A percentile compares a stretch with the other conserved stretches of the same genome.
Conservation (phyloP, 768 basidiomycete species). For the Lactarius psammicola region DNA sequence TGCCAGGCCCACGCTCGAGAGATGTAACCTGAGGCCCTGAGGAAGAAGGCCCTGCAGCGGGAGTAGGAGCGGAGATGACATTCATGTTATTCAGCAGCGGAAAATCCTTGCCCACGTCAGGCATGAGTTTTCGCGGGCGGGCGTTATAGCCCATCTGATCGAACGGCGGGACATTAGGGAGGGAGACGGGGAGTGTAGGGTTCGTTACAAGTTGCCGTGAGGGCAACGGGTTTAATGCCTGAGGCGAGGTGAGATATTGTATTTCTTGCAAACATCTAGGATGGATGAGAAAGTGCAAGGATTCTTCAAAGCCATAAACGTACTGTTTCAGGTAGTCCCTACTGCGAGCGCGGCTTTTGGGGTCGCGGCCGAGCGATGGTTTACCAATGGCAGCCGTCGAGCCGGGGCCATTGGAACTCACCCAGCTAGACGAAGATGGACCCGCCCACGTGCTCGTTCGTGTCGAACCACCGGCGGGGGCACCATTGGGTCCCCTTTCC, state of each 20-base stretch:
- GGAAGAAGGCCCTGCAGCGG: constrained; percentile 42
- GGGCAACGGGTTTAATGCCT: constrained; percentile 95
- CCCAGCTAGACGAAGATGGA: constrained; percentile 43
- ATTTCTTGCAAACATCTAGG: constrained; percentile 94
- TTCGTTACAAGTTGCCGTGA: constrained; percentile 76
- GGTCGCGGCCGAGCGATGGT: constrained; percentile 80
- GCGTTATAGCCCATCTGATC: constrained; percentile 75
- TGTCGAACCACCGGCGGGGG: constrained; percentile 44
- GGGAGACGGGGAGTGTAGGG: constrained; percentile 57
- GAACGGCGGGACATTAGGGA: constrained; percentile 72
- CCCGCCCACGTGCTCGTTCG: constrained; percentile 57
- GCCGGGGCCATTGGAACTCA: constrained; percentile 45
- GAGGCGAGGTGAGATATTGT: constrained; percentile 93
- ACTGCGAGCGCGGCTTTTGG: constrained; percentile 92
- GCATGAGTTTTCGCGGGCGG: constrained; percentile 76
- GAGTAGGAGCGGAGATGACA: constrained; percentile 51
- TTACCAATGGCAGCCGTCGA: constrained; percentile 51
- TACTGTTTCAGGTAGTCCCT: constrained; percentile 97
- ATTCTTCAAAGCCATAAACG: constrained; percentile 89
- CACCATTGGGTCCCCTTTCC: constrained; percentile 48
- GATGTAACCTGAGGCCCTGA: constrained; percentile 43
- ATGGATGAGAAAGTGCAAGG: constrained; percentile 37
- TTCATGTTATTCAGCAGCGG: constrained; percentile 60
- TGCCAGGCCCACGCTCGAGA: constrained; percentile 47
- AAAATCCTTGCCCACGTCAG: constrained; percentile 73